Percentiles rank a stretch among this genome's conserved stretches.
Evolutionary conservation across 768 basidiomycete genomes (phyloP).

Genomic region (Piloderma croceum): DNA sequence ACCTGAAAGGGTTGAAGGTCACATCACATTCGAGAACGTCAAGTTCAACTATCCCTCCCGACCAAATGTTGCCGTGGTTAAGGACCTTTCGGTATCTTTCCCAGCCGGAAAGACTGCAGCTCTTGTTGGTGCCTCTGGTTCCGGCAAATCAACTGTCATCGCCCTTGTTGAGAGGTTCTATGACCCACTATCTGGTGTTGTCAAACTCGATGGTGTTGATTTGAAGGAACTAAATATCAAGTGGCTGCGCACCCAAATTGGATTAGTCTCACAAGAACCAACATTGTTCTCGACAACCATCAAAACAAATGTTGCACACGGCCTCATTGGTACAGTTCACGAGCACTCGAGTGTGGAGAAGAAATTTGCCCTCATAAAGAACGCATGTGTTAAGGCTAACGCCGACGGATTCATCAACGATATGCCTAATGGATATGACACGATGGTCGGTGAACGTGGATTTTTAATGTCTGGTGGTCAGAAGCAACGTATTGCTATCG

Average conservation of each 20-base stretch:
- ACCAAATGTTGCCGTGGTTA: conserved; percentile 48
- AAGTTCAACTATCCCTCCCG: conserved; percentile 51
- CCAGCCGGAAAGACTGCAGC: too few species aligned
- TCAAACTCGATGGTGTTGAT: conserved; percentile 74
- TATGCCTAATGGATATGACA: conserved; percentile 78
- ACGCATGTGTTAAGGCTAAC: too few species aligned
- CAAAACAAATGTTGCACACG: conserved; percentile 76
- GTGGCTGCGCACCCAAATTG: conserved; percentile 81
- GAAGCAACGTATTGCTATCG: too few species aligned
- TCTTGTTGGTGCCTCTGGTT: too few species aligned
- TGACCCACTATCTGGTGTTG: conserved; percentile 71
- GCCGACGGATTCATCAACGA: conserved; percentile 85
- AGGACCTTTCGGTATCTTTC: conserved; percentile 49
- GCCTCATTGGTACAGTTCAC: conserved; percentile 67
- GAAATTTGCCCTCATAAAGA: conserved; percentile 70
- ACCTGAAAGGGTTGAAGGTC: conserved; percentile 38
- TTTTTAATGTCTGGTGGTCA: too few species aligned
- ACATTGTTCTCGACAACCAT: conserved; percentile 90
- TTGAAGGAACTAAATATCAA: conserved; percentile 72
- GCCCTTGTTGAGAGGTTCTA: conserved; percentile 86
- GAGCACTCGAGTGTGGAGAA: conserved; percentile 69
- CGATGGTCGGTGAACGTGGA: too few species aligned
- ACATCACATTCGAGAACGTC: conserved; percentile 43
- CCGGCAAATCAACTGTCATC: conserved; percentile 71
- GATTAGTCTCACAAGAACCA: too few species aligned